These are phyloP conservation scores for Alternaria panax DNA, from an alignment of 2,329 filamentous ascomycete genomes.

Conservation along the genomic window DNA sequence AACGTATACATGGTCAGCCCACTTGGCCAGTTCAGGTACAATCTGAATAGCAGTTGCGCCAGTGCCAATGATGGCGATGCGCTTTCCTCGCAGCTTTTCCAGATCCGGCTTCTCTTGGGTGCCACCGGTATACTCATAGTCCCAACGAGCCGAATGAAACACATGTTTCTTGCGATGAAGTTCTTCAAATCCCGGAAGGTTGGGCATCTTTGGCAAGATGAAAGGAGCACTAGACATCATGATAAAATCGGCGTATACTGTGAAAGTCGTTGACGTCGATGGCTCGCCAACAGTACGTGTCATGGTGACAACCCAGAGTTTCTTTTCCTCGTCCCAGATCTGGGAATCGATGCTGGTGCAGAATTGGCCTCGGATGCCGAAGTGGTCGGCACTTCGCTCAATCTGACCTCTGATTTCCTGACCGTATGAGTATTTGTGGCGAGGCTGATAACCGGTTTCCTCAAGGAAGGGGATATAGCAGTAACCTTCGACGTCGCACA, in stretches of 20 bases:
- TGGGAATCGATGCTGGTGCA: background rate
- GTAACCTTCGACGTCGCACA: slow-evolving; percentile 66
- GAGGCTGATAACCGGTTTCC: slow-evolving; percentile 57
- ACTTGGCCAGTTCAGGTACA: slow-evolving; percentile 53
- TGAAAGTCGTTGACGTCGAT: background rate
- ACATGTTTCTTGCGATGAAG: slow-evolving; percentile 26
- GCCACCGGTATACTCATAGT: slow-evolving; percentile 36
- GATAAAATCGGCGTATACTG: too few species aligned
- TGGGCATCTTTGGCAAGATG: too few species aligned
- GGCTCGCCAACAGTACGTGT: slow-evolving; percentile 40
- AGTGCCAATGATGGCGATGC: slow-evolving; percentile 45
- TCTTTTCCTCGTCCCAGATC: slow-evolving; percentile 56
- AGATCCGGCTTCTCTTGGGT: slow-evolving; percentile 31
- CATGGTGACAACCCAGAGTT: slow-evolving; percentile 48
- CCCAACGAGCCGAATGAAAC: slow-evolving; percentile 44
- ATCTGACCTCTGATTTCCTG: slow-evolving; percentile 4
- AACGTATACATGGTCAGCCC: slow-evolving; percentile 60
- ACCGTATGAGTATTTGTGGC: slow-evolving; percentile 48
- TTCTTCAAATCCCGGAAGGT: background rate
- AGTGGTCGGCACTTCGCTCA: slow-evolving; percentile 1
- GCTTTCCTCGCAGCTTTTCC: slow-evolving; percentile 45
- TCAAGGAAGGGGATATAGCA: slow-evolving; percentile 55
- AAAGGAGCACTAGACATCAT: too few species aligned
- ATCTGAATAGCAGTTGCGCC: slow-evolving; percentile 45
- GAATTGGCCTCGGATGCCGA: background rate